These are phyloP conservation scores for Mycena latifolia DNA, from an alignment of 768 basidiomycete species.

Conservation along the genomic window DNA sequence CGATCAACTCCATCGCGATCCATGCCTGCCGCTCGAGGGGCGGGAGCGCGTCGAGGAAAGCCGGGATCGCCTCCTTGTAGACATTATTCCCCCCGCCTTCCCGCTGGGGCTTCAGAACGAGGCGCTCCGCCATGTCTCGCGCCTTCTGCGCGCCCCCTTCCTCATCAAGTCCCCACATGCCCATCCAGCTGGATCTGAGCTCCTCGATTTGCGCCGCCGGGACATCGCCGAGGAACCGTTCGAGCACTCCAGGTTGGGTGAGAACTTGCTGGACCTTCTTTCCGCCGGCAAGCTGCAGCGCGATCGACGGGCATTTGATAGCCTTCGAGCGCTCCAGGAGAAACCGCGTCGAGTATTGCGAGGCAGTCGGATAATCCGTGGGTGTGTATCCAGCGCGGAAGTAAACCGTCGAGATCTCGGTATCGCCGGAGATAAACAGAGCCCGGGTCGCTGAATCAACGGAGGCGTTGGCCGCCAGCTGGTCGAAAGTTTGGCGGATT, in stretches of 20 bases:
- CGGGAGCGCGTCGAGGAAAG: slow-evolving; percentile 76
- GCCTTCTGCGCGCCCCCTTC: slow-evolving; percentile 66
- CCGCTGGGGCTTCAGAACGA: slow-evolving; percentile 97
- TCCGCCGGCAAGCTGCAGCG: slow-evolving; percentile 93
- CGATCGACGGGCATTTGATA: slow-evolving; percentile 93
- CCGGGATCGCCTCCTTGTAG: slow-evolving; percentile 85
- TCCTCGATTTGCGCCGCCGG: slow-evolving; percentile 57
- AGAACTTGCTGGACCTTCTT: slow-evolving; percentile 97
- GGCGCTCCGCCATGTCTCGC: slow-evolving; percentile 57
- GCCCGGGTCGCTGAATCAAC: slow-evolving; percentile 60
- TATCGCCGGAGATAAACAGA: slow-evolving; percentile 53
- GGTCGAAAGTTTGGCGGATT: slow-evolving; percentile 80
- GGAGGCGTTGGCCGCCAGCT: slow-evolving; percentile 70
- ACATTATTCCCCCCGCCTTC: slow-evolving; percentile 99
- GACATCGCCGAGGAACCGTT: slow-evolving; percentile 70
- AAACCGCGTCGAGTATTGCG: slow-evolving; percentile 80
- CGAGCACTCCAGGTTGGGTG: slow-evolving; percentile 77
- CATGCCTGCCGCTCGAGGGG: slow-evolving; percentile 80
- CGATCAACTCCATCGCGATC: slow-evolving; percentile 96
- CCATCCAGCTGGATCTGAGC: slow-evolving; percentile 86
- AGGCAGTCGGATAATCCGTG: slow-evolving; percentile 75
- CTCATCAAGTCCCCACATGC: slow-evolving; percentile 86
- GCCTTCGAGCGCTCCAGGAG: slow-evolving; percentile 85
- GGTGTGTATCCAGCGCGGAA: slow-evolving; percentile 93
- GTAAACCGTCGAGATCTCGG: slow-evolving; percentile 91